These are phyloP conservation scores for Auxenochlorella pyrenoidosa DNA, from an alignment of 139 green algal species.

Conservation along the genomic window DNA sequence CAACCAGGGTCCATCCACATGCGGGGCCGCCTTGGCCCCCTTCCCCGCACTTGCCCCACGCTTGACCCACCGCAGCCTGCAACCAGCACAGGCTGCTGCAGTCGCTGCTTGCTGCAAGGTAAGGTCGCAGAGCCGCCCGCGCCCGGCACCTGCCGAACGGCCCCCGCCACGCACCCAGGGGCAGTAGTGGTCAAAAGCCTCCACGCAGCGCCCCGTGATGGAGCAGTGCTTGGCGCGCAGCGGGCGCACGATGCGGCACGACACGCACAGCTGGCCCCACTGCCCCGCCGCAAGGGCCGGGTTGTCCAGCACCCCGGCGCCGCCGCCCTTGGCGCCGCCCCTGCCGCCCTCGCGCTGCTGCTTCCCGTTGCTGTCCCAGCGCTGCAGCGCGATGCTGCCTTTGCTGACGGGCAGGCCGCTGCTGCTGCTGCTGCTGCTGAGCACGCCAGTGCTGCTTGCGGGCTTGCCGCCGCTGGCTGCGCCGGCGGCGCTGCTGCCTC, in stretches of 20 bases:
- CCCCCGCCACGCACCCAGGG: conserved; percentile 83
- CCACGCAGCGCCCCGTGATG: conserved; percentile 87
- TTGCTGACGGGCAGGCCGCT: conserved; percentile 1
- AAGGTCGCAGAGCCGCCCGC: neutral
- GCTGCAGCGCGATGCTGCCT: conserved; percentile 26
- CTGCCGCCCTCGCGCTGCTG: neutral
- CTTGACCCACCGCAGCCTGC: no score
- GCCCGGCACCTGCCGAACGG: neutral
- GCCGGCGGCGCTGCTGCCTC: neutral
- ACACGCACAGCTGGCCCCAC: conserved; percentile 92
- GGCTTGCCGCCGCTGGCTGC: neutral
- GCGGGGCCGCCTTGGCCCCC: no score
- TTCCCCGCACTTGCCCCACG: neutral
- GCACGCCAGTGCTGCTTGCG: neutral
- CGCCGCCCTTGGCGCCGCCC: neutral
- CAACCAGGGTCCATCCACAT: no score
- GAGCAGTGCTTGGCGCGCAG: conserved; percentile 94
- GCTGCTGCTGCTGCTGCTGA: conserved; percentile 15
- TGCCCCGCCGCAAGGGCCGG: conserved; percentile 87
- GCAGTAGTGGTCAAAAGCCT: conserved; percentile 98
- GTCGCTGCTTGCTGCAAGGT: neutral
- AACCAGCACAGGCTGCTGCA: no score
- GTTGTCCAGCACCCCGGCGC: conserved; percentile 70
- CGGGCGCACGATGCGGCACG: conserved; percentile 92
- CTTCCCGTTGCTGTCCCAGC: conserved; percentile 37